phyloP scores from a whole-genome alignment of 1,139 yeast genomes.

The Nakaseomyces uthaithaninus region DNA sequence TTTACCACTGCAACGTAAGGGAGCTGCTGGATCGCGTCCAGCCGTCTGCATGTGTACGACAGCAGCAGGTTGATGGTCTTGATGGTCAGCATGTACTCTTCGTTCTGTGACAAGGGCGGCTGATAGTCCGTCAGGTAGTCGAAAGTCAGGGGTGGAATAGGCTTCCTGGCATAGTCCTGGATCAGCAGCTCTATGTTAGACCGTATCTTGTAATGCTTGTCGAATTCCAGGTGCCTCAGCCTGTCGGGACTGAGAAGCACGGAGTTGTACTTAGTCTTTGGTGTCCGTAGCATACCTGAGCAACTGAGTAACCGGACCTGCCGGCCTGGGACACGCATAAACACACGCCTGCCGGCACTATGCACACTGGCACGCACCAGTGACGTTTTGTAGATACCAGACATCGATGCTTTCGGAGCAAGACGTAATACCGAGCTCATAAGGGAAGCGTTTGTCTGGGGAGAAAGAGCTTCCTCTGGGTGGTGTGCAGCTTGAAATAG shows the following conservation, averaged over 20 bases:
- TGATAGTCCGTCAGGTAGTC: slow-evolving; percentile 23
- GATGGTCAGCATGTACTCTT: slow-evolving; percentile 27
- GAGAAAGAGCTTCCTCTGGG: too few relatives aligned
- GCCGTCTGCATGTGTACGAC: slow-evolving; percentile 42
- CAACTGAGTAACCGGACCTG: not conserved
- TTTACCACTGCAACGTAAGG: slow-evolving; percentile 81
- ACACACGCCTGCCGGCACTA: slow-evolving; percentile 49
- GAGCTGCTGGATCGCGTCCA: slow-evolving; percentile 58
- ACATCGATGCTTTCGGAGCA: too few relatives aligned
- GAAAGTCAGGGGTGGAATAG: slow-evolving; percentile 23
- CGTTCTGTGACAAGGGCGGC: slow-evolving; percentile 22
- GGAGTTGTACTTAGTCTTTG: slow-evolving; percentile 1
- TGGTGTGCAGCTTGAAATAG: too few relatives aligned
- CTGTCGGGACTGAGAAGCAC: not conserved
- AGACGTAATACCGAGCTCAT: too few relatives aligned
- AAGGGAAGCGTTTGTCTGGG: too few relatives aligned
- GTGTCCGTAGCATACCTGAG: not conserved
- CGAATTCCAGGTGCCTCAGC: slow-evolving; percentile 17
- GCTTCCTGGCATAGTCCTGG: slow-evolving; percentile 27
- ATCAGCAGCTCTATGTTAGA: slow-evolving; percentile 28
- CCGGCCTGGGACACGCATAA: slow-evolving; percentile 23
- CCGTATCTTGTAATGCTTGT: slow-evolving; percentile 26
- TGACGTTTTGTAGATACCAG: too few relatives aligned
- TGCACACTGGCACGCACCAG: too few relatives aligned
- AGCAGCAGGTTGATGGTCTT: slow-evolving; percentile 40